These are phyloP conservation scores for Auricularia heimuer DNA, from an alignment of 768 basidiomycete species.

Conservation along the genomic window DNA sequence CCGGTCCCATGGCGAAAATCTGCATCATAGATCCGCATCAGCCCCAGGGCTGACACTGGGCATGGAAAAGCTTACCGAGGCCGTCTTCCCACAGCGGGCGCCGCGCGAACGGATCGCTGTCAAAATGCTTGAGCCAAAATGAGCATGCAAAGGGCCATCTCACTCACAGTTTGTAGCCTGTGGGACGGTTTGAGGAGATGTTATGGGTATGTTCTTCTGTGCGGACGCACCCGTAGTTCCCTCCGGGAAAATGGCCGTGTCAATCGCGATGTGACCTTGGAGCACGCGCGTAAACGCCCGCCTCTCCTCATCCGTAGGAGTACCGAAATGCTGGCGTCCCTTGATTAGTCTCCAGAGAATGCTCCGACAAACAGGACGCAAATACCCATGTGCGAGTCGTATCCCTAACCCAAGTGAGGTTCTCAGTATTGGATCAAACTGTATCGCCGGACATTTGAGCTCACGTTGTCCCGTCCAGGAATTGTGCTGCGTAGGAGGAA, in stretches of 20 bases:
- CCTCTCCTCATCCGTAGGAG: constrained; percentile 71
- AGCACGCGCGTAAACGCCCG: constrained; percentile 86
- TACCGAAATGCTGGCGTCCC: constrained; percentile 68
- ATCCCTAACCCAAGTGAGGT: constrained; percentile 31
- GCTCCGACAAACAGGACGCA: not conserved
- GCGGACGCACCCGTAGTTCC: constrained; percentile 59
- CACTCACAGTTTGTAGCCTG: constrained; percentile 46
- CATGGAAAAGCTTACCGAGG: constrained; percentile 41
- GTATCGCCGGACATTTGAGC: not conserved
- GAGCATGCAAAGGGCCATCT: constrained; percentile 9
- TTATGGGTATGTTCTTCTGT: constrained; percentile 11
- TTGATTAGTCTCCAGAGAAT: not conserved
- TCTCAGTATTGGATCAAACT: not conserved
- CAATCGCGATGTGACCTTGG: constrained; percentile 86
- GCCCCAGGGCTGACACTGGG: not conserved
- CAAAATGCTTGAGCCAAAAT: not conserved
- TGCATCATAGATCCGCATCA: constrained; percentile 2
- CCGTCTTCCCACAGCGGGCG: constrained; percentile 79
- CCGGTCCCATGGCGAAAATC: constrained; percentile 74
- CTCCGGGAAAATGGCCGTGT: constrained; percentile 70
- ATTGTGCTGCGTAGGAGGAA: constrained; percentile 46
- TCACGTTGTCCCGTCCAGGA: constrained; percentile 81
- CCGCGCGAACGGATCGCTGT: constrained; percentile 73
- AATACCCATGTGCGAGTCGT: constrained; percentile 78
- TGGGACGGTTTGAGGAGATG: constrained; percentile 1